phyloP scores from a whole-genome alignment of 2,329 filamentous ascomycete genomes.

The Sordariomycetes sp. region DNA sequence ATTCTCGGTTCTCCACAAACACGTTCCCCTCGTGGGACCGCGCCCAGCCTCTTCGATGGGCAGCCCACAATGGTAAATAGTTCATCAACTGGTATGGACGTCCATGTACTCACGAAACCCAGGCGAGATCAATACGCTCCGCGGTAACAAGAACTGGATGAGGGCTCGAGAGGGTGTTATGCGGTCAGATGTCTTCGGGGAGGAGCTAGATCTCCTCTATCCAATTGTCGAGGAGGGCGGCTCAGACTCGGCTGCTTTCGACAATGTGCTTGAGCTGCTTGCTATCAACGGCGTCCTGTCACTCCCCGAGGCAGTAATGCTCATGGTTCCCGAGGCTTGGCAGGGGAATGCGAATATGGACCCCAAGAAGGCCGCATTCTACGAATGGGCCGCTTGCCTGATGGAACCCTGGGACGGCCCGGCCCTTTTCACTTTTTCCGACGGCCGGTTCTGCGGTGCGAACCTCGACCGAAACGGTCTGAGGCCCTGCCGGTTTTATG shows the following conservation, averaged over 20 bases:
- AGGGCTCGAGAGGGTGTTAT: slow-evolving; percentile 89
- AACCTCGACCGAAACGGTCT: slow-evolving; percentile 94
- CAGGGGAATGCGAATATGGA: slow-evolving; percentile 89
- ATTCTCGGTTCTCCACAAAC: slow-evolving; percentile 96
- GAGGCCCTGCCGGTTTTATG: slow-evolving; percentile 90
- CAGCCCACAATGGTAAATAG: slow-evolving; percentile 73
- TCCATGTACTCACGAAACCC: slow-evolving; percentile 9
- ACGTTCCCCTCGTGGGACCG: slow-evolving; percentile 98
- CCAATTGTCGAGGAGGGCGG: slow-evolving; percentile 94
- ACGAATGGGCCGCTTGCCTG: slow-evolving; percentile 96
- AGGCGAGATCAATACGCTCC: slow-evolving; percentile 89
- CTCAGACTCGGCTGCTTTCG: slow-evolving; percentile 92
- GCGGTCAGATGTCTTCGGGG: slow-evolving; percentile 83
- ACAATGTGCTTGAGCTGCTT: slow-evolving; percentile 88
- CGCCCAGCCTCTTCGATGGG: slow-evolving; percentile 91
- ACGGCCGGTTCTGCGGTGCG: slow-evolving; percentile 91
- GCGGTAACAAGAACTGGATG: slow-evolving; percentile 99
- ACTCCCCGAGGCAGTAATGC: slow-evolving; percentile 90
- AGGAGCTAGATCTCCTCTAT: slow-evolving; percentile 81
- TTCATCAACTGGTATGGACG: slow-evolving; percentile 8
- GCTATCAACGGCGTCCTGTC: slow-evolving; percentile 94
- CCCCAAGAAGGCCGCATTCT: slow-evolving; percentile 89
- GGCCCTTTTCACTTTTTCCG: slow-evolving; percentile 91
- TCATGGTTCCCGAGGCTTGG: slow-evolving; percentile 98
- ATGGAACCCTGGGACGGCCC: slow-evolving; percentile 99